phyloP scores from a whole-genome alignment of 352 stramenopile species.

The Hyaloperonospora brassicae region DNA sequence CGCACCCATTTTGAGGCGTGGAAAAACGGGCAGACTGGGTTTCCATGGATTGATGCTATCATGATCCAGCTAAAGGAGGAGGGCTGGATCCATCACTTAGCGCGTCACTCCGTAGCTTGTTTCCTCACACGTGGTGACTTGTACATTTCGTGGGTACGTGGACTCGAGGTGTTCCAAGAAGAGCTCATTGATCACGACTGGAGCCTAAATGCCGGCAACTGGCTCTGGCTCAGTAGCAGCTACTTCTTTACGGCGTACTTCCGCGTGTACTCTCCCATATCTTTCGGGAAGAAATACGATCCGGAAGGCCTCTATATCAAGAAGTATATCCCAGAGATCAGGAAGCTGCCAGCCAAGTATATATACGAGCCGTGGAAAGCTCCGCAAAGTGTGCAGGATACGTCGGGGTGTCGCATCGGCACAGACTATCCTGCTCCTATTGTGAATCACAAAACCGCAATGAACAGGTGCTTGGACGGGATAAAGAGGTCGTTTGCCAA shows the following conservation, averaged over 20 bases:
- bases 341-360: slow-evolving; percentile 91
- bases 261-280: slow-evolving; percentile 91
- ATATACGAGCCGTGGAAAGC: slow-evolving; percentile 98
- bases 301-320: slow-evolving; percentile 86
- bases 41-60: slow-evolving; percentile 96
- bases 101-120: slow-evolving; percentile 93
- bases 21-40: slow-evolving; percentile 93
- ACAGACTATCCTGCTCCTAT: slow-evolving; percentile 93
- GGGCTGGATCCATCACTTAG: slow-evolving; percentile 86
- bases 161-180: slow-evolving; percentile 88
- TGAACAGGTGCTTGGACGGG: slow-evolving; percentile 85
- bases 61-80: slow-evolving; percentile 91
- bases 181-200: slow-evolving; percentile 95
- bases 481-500: slow-evolving; percentile 87
- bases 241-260: slow-evolving; percentile 98
- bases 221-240: slow-evolving; percentile 92
- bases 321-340: slow-evolving; percentile 89
- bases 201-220: slow-evolving; percentile 96
- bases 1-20: slow-evolving; percentile 86
- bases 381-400: slow-evolving; percentile 80
- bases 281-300: slow-evolving; percentile 96
- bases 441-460: slow-evolving; percentile 88
- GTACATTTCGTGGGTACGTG: slow-evolving; percentile 92
- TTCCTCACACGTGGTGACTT: slow-evolving; percentile 97
- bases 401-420: slow-evolving; percentile 80